Evolutionary conservation across 148 eudicot species (phyloP), one percentile per base, ranked within the genome.

Genomic region (Vaccinium macrocarpon): DNA sequence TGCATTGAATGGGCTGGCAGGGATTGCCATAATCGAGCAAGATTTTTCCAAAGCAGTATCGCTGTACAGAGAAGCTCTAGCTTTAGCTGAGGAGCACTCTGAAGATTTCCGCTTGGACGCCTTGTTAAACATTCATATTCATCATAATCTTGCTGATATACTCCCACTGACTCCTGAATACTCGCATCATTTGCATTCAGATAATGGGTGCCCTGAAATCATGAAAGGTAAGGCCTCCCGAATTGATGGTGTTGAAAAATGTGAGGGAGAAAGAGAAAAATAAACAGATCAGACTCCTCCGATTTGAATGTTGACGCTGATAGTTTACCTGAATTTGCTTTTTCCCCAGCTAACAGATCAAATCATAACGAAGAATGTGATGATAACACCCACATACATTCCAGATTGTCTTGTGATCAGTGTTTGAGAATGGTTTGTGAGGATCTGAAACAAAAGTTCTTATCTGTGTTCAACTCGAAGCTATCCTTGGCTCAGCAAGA

Each of bases 1-100:
- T 81, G 93, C 99, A 59, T 89, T 96, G 90, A 96, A 96, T 90
- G 99, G 97, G 66, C 97, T 96, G 85, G 98, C 99, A 12, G 99
- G 95, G 55, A 91, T 96, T 87, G 93, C 97, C 42, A 88, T 96
- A 77, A 92, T 96, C 77, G 91, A 90, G 82, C 91, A 91, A 68
- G 98, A 96, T 72, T 89, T 88, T 86, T 83, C 92, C 82, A 86
- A 87, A 86, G 98, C 98, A 38, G 88, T 85, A 23, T 89, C 88
- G 64, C 86, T 93, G 80, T 96, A 96, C 85, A 91, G 89, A 87
- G 99, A 96, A 89, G 98, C 97, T 38, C 85, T 94, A 78, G 87
- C 87, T 82, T 78, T 93, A 88, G 93, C 93, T 66, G 89, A 92
- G 87, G 92, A 92, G 85, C 90, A 96, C 87, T 85, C 87, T 83